phyloP scores from a whole-genome alignment of 2,329 filamentous ascomycete genomes.

The Sphaceloma murrayae region DNA sequence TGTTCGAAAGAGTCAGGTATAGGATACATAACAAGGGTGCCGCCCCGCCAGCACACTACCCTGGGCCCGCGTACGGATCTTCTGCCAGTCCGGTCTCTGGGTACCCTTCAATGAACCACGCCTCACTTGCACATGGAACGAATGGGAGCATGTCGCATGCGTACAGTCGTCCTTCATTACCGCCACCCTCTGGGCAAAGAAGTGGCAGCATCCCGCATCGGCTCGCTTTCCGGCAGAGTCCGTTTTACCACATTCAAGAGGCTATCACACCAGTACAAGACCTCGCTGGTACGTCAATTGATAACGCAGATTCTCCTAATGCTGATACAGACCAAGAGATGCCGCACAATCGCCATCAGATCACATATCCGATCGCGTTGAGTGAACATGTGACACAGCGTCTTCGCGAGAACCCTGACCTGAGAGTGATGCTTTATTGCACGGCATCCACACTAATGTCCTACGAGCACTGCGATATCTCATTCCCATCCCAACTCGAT shows the following conservation, averaged over 20 bases:
- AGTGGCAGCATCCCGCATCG: conserved; percentile 23
- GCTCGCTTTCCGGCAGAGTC: conserved; percentile 62
- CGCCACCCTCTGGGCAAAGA: conserved; percentile 6
- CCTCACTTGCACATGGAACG: not conserved
- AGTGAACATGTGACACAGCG: conserved; percentile 45
- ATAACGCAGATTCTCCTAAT: conserved; percentile 2
- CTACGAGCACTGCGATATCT: conserved; percentile 56
- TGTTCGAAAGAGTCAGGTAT: conserved; percentile 28
- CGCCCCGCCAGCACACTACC: conserved; percentile 22
- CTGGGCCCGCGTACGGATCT: not conserved
- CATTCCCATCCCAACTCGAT: conserved; percentile 88
- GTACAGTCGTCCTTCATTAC: not conserved
- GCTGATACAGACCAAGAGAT: conserved; percentile 40
- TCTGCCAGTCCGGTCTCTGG: not conserved
- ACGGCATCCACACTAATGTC: conserved; percentile 45
- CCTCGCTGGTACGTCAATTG: conserved; percentile 56
- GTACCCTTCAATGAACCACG: not conserved
- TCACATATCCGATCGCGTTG: conserved; percentile 50
- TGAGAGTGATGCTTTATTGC: conserved; percentile 77
- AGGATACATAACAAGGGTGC: conserved; percentile 30
- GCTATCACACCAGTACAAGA: conserved; percentile 55
- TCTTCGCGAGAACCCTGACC: conserved; percentile 50
- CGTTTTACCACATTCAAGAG: conserved; percentile 67
- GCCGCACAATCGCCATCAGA: conserved; percentile 50
- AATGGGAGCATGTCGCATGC: not conserved